Percentiles rank a stretch among this genome's conserved stretches.
Evolutionary conservation across 2,329 filamentous ascomycete genomes (phyloP).

Genomic region (Fusarium sp.): DNA sequence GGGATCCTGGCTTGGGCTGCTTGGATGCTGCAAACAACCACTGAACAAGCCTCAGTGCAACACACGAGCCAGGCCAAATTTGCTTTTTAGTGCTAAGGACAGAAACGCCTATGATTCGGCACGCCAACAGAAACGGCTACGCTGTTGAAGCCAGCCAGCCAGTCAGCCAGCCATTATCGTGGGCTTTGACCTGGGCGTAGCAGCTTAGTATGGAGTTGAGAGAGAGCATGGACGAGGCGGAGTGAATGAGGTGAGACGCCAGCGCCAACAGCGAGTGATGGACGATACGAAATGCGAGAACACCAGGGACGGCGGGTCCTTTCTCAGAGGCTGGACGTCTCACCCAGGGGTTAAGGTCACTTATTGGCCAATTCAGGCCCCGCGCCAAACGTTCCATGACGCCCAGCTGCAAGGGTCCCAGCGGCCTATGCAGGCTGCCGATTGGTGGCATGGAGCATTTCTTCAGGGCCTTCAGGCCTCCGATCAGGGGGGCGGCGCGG

Average conservation of each 20-base stretch:
- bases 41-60: conserved; percentile 19
- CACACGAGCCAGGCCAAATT: conserved; percentile 25
- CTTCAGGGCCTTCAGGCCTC: conserved; percentile 16
- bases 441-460: conserved; percentile 41
- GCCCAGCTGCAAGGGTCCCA: conserved; percentile 30
- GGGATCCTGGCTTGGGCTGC: conserved; percentile 3
- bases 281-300: conserved; percentile 25
- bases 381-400: conserved; percentile 40
- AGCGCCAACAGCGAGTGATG: conserved; percentile 20
- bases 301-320: conserved; percentile 31
- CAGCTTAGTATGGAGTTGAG: conserved; percentile 26
- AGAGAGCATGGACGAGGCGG: not conserved
- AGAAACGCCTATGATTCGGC: conserved; percentile 24
- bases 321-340: conserved; percentile 25
- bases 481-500: conserved; percentile 21
- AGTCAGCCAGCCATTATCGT: conserved; percentile 15
- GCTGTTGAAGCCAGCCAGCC: not conserved
- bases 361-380: conserved; percentile 32
- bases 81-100: not conserved
- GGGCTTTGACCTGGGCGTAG: conserved; percentile 23
- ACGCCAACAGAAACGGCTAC: not conserved
- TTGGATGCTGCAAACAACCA: conserved; percentile 32
- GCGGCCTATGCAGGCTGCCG: conserved; percentile 23
- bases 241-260: conserved; percentile 16
- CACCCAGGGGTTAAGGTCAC: conserved; percentile 29